These are phyloP conservation scores for Pilasporangium apinafurcum DNA, from an alignment of 352 stramenopile genomes.

Conservation along the genomic window DNA sequence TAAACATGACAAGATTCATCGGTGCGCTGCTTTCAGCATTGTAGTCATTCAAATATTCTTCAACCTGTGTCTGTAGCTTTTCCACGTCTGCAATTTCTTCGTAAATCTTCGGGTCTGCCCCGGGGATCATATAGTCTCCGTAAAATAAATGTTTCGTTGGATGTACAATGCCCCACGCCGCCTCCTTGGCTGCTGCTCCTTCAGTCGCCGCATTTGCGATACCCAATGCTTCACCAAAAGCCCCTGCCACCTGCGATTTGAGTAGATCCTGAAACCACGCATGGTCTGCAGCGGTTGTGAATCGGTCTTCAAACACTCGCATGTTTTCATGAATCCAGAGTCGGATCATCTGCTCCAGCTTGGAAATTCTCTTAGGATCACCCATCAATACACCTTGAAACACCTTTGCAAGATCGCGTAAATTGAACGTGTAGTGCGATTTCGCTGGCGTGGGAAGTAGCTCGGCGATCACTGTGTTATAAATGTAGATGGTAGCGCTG, in stretches of 20 bases:
- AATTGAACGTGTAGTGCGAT: slow-evolving; percentile 86
- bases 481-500: slow-evolving; percentile 69
- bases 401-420: slow-evolving; percentile 85
- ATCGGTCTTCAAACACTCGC: slow-evolving; percentile 85
- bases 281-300: slow-evolving; percentile 65
- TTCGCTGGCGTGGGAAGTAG: slow-evolving; percentile 79
- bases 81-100: slow-evolving; percentile 88
- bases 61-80: slow-evolving; percentile 68
- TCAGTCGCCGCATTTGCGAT: slow-evolving; percentile 6
- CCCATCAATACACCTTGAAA: slow-evolving; percentile 84
- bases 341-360: slow-evolving; percentile 61
- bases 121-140: slow-evolving; percentile 91
- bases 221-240: slow-evolving; percentile 47
- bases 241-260: slow-evolving; percentile 37
- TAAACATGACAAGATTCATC: slow-evolving; percentile 88
- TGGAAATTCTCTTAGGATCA: slow-evolving; percentile 63
- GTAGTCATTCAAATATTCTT: slow-evolving; percentile 87
- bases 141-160: slow-evolving; percentile 73
- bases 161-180: slow-evolving; percentile 59
- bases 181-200: slow-evolving; percentile 18
- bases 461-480: slow-evolving; percentile 80
- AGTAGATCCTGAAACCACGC: slow-evolving; percentile 77
- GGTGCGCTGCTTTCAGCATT: slow-evolving; percentile 82
- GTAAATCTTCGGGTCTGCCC: slow-evolving; percentile 87
- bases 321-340: slow-evolving; percentile 85